phyloP scores from a whole-genome alignment of 2,329 filamentous ascomycete genomes.

The Sarocladiaceae sp. region DNA sequence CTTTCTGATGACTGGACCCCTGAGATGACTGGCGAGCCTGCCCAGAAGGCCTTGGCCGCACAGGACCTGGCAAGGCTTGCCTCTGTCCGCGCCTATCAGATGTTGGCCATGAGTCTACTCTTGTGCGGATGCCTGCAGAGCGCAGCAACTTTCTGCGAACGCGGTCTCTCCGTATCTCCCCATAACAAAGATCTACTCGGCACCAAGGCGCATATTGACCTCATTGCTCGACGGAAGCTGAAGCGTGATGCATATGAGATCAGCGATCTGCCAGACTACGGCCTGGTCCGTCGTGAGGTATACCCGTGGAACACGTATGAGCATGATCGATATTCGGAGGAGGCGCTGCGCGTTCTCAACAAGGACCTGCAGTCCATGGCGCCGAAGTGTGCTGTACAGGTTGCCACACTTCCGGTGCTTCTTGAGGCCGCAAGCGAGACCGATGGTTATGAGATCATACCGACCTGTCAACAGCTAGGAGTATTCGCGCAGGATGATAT shows the following conservation, averaged over 20 bases:
- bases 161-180: conserved; percentile 53
- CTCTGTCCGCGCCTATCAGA: conserved; percentile 55
- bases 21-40: conserved; percentile 26
- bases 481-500: conserved; percentile 86
- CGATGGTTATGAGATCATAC: conserved; percentile 44
- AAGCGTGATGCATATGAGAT: conserved; percentile 42
- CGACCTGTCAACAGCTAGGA: conserved; percentile 73
- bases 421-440: conserved; percentile 49
- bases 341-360: conserved; percentile 71
- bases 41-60: conserved; percentile 22
- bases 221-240: conserved; percentile 45
- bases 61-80: conserved; percentile 42
- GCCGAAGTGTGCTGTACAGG: conserved; percentile 76
- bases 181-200: conserved; percentile 52
- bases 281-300: conserved; percentile 65
- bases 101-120: conserved; percentile 53
- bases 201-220: conserved; percentile 49
- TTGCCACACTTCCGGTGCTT: conserved; percentile 71
- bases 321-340: conserved; percentile 65
- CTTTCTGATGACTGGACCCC: conserved; percentile 31
- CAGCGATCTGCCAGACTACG: conserved; percentile 62
- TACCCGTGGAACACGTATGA: conserved; percentile 67
- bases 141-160: conserved; percentile 60
- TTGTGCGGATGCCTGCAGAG: conserved; percentile 66
- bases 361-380: conserved; percentile 62